A percentile compares a stretch with the other conserved stretches of the same genome.
Conservation (phyloP, 1,139 yeast genomes). For the Zygosaccharomyces sapae region DNA sequence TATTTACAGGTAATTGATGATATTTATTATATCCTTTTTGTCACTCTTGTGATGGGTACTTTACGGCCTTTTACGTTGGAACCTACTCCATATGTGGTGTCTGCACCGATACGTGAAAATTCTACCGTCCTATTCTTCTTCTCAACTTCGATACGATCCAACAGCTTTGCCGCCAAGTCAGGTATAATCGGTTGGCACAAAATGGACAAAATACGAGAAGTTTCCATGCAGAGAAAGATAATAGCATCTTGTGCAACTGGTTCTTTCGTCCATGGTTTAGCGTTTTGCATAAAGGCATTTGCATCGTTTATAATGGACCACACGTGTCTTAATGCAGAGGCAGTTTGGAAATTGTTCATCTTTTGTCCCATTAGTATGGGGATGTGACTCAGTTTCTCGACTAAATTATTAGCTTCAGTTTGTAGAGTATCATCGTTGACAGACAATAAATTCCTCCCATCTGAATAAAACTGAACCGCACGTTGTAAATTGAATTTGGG, state of each 20-base stretch:
- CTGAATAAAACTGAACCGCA: constrained; percentile 35
- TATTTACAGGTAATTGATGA: constrained; percentile 8
- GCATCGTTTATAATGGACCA: constrained; percentile 60
- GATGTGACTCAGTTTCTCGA: constrained; percentile 33
- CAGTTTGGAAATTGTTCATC: constrained; percentile 50
- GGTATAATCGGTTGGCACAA: constrained; percentile 74
- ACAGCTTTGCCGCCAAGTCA: constrained; percentile 48
- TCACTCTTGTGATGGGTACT: constrained; percentile 39
- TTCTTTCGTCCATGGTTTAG: constrained; percentile 56
- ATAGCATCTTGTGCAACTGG: constrained; percentile 45
- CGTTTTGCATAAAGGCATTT: constrained; percentile 56
- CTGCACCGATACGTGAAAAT: constrained; percentile 45
- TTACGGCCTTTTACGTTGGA: constrained; percentile 43
- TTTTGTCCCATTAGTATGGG: constrained; percentile 46
- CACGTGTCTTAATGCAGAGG: constrained; percentile 56
- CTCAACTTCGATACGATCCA: constrained; percentile 60
- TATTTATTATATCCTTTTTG: constrained; percentile 15
- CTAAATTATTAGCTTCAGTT: constrained; percentile 18
- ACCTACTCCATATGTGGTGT: constrained; percentile 44
- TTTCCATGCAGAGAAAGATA: constrained; percentile 65
- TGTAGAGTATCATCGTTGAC: constrained; percentile 9
- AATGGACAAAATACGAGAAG: constrained; percentile 62
- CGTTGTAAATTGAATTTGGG: constrained; percentile 57
- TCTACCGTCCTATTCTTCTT: constrained; percentile 40
- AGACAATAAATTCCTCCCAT: constrained; percentile 1